Conservation (phyloP, 495 filamentous ascomycete genomes). For the Melanomma pulvis-pyrius region DNA sequence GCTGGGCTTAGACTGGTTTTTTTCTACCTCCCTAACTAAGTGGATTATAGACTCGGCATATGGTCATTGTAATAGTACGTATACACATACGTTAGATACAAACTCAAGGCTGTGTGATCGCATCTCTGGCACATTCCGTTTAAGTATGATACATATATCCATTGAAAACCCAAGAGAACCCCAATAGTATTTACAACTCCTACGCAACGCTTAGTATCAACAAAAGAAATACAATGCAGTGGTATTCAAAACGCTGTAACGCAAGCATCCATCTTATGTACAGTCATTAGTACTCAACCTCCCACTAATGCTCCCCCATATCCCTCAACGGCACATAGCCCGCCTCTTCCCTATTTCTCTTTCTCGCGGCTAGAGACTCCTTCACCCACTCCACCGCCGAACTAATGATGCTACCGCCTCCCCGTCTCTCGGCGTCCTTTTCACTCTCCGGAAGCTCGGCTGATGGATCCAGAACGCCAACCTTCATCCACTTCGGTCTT, state of each 20-base stretch:
- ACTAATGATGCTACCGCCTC: constrained; percentile 12
- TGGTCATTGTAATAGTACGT: no score
- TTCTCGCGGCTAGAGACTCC: constrained; percentile 23
- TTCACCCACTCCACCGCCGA: constrained; percentile 23
- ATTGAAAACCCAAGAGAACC: no score
- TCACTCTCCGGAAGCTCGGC: constrained; percentile 45
- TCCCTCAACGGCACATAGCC: constrained; percentile 62
- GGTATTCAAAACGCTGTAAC: background rate
- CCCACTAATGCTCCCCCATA: constrained; percentile 45
- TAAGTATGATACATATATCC: no score
- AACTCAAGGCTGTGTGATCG: no score
- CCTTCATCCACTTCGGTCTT: constrained; percentile 86
- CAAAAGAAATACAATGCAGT: background rate
- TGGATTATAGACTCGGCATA: no score
- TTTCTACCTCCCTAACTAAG: no score
- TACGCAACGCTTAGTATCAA: no score
- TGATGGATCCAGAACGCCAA: constrained; percentile 59
- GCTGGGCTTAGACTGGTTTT: no score
- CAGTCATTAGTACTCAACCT: background rate
- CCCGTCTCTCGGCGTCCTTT: constrained; percentile 12
- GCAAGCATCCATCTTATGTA: background rate
- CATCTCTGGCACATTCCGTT: no score
- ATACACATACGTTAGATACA: no score
- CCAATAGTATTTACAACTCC: no score
- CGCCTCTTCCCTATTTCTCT: constrained; percentile 50